Conservation (phyloP, 2,329 filamentous ascomycete genomes). For the Aureobasidium sp. region DNA sequence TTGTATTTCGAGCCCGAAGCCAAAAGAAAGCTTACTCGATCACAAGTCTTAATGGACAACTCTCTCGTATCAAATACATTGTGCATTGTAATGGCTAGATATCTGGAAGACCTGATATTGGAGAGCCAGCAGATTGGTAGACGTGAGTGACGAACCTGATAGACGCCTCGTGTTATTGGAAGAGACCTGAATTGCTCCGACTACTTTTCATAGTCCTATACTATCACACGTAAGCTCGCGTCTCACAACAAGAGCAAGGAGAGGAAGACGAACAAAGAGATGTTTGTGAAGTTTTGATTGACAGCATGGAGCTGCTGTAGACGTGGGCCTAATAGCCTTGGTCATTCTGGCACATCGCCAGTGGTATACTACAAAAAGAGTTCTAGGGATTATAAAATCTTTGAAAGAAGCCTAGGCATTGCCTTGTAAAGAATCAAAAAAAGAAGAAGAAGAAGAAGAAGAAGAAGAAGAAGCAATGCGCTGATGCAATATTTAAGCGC, state of each 20-base stretch:
- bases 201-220: not conserved
- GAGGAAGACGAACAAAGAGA: not conserved
- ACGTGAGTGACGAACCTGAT: too few relatives aligned
- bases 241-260: not conserved
- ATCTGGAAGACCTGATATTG: too few relatives aligned
- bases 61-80: too few relatives aligned
- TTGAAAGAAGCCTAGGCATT: not conserved
- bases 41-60: too few relatives aligned
- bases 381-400: slow-evolving; percentile 3
- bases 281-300: not conserved
- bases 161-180: too few relatives aligned
- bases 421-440: not conserved
- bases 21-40: not conserved
- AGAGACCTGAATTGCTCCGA: too few relatives aligned
- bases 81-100: too few relatives aligned
- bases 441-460: too few relatives aligned
- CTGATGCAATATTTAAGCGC: not conserved
- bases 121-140: too few relatives aligned
- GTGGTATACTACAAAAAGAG: slow-evolving; percentile 9
- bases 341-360: not conserved
- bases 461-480: not conserved
- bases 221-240: not conserved
- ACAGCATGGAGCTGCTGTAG: not conserved
- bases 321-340: not conserved
- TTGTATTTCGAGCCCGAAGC: too few relatives aligned